Evolutionary conservation across 441 rosid genomes (phyloP).

Genomic region (Monsonia emarginata): DNA sequence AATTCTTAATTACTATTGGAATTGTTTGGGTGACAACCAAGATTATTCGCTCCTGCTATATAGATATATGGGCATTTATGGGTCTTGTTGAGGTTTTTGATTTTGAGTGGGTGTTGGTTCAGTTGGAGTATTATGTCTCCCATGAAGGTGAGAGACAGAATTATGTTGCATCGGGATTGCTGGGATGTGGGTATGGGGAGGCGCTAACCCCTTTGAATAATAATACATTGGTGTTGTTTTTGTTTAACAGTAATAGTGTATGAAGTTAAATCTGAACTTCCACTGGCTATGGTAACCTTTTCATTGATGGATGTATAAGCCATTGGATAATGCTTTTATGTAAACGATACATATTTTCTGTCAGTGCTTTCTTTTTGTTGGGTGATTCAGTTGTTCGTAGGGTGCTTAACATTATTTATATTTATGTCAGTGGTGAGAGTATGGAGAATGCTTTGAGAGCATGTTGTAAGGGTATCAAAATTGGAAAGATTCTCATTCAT

Average conservation of each 20-base stretch:
- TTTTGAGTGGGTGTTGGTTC: neutral
- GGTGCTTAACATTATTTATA: too few species aligned
- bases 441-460: constrained; percentile 95
- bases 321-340: too few species aligned
- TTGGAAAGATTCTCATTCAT: constrained; percentile 88
- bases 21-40: neutral
- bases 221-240: too few species aligned
- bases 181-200: neutral
- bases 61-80: too few species aligned
- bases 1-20: neutral
- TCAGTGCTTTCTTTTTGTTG: neutral
- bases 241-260: too few species aligned
- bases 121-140: neutral
- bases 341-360: neutral
- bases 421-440: constrained; percentile 99
- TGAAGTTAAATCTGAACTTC: too few species aligned
- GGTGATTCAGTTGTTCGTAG: neutral
- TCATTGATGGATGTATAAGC: too few species aligned
- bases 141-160: neutral
- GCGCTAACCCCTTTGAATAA: neutral
- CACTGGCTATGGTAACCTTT: too few species aligned
- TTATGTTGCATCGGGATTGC: neutral
- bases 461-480: constrained; percentile 87
- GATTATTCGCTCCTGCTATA: too few species aligned
- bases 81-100: neutral